Conservation (phyloP, 78 protist genomes). For the Corallochytrium limacisporum region DNA sequence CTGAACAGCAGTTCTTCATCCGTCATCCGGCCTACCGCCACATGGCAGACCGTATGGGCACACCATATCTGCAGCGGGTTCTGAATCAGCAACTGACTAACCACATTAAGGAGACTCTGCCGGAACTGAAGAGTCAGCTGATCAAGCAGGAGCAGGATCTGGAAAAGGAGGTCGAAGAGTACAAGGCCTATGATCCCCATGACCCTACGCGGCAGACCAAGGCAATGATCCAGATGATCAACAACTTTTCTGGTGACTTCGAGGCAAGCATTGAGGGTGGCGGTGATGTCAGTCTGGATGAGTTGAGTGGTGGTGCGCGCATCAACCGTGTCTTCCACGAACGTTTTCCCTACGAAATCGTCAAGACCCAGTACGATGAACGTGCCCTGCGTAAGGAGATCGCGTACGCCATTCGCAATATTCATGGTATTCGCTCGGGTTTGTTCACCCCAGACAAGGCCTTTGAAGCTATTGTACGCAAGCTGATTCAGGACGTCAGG, state of each 20-base stretch:
- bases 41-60: slow-evolving; percentile 59
- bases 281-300: no score
- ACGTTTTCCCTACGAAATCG: slow-evolving; percentile 31
- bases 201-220: no score
- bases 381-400: slow-evolving; percentile 45
- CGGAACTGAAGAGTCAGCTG: slow-evolving; percentile 24
- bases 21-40: slow-evolving; percentile 65
- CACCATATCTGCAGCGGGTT: slow-evolving; percentile 20
- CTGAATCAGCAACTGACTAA: slow-evolving; percentile 35
- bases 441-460: slow-evolving; percentile 82
- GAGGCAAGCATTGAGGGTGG: no score
- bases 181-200: no score
- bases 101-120: slow-evolving; percentile 44
- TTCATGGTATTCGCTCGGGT: slow-evolving; percentile 50
- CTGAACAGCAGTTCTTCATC: slow-evolving; percentile 67
- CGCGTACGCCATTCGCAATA: slow-evolving; percentile 65
- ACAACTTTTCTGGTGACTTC: no score
- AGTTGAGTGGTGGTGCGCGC: slow-evolving; percentile 89
- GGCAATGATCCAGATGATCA: no score
- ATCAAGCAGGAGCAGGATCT: no score
- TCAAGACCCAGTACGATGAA: slow-evolving; percentile 2
- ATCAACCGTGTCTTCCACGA: slow-evolving; percentile 72
- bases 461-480: slow-evolving; percentile 65
- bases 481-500: slow-evolving; percentile 38
- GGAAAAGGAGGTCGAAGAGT: no score